Percentiles rank a stretch among this genome's conserved stretches.
phyloP scores from a whole-genome alignment of 2,329 filamentous ascomycete species.

The Botrytis porri region DNA sequence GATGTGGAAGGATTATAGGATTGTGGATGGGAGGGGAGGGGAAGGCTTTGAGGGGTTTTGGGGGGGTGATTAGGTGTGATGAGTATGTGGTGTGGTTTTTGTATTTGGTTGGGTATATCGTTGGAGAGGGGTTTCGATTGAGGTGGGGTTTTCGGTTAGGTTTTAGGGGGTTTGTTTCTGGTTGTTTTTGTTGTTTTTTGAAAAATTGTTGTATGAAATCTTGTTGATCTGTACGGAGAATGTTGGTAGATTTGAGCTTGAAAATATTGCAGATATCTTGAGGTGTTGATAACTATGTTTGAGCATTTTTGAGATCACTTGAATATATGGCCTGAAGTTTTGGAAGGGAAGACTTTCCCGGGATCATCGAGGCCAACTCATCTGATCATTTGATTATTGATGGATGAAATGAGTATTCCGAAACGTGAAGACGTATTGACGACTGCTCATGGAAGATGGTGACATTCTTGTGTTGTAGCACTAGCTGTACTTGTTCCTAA shows the following conservation, averaged over 20 bases:
- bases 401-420: background rate
- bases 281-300: background rate
- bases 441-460: background rate
- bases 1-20: background rate
- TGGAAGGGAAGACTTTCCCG: background rate
- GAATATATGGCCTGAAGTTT: no score
- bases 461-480: background rate
- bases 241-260: background rate
- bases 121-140: background rate
- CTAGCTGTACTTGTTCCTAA: background rate
- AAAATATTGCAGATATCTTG: background rate
- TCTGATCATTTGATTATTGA: background rate
- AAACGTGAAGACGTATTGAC: background rate
- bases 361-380: background rate
- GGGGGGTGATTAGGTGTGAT: background rate
- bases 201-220: background rate
- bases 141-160: background rate
- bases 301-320: background rate
- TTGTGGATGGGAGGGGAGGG: background rate
- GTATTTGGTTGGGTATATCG: background rate
- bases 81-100: background rate
- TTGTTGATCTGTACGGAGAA: background rate
- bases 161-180: background rate
- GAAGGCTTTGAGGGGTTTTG: background rate
- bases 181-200: background rate